Base-by-base conservation (phyloP, 371 early-diverging fungal species). In the Syncephalis plumigaleata region DNA sequence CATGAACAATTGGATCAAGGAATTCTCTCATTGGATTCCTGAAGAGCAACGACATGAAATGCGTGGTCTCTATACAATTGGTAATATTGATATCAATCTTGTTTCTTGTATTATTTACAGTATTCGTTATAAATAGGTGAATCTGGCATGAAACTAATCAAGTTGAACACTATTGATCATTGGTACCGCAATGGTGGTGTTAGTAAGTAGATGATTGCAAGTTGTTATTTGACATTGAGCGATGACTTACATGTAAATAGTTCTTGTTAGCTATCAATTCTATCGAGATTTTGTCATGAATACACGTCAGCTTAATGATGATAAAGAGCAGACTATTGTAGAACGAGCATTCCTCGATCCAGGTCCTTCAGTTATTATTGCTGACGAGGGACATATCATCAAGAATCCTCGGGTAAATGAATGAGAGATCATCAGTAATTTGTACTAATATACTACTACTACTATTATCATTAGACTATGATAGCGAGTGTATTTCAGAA, bases 311-410 rank as follows among this genome's bases (percentile, higher is more conserved):
- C 18, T 57, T 26, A 44, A 39, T 26, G n/a, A 46, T 17, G 13
- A 26, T 3, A 16, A 13, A 9, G 44, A 47, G 9, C 45, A 48
- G 9, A 36, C 22, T 9, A 46, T 47, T 16, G 52, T 54, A 8
- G 4, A 26, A 13, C 23, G 47, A 3, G 48, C 39, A 9, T 58
- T 57, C 13, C 49, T 84, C 13, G 53, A 64, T 13, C 71, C 71
- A 1, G 87, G 83, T 0, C 78, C 89, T 1, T 66, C 77, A 13
- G 31, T 89, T 3, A 61, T 86, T 1, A 65, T 91, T 37, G 66
- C 81, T 1, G 94, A 93, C 59, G 91, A 93, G 60, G 89, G 80
- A 2, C 91, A 93, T 58, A 57, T 66, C 23, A 73, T 93, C 47
- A 91, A 90, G 49, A 42, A 20, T 26, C 42, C 45, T 1, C 31